Percentiles rank a stretch among this genome's conserved stretches.
Conservation (phyloP, 306 rosid genomes). For the Albizia julibrissin region DNA sequence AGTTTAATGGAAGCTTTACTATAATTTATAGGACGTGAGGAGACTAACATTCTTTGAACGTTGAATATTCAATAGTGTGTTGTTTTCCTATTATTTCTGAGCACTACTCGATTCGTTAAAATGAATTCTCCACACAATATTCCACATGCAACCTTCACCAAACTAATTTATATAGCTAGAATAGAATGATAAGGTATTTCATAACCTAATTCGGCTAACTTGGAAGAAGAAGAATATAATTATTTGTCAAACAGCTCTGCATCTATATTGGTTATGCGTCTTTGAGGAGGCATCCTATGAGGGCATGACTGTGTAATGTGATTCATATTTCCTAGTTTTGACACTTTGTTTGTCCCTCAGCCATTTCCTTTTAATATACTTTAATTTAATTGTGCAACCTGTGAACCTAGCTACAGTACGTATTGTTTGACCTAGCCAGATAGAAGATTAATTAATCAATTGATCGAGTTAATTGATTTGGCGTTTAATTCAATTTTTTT, state of each 20-base stretch:
- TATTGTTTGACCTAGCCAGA: slow-evolving; percentile 3
- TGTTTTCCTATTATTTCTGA: neutral
- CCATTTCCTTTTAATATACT: neutral
- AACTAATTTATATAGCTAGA: neutral
- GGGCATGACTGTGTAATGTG: neutral
- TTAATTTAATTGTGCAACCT: neutral
- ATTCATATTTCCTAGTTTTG: neutral
- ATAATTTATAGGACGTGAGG: neutral
- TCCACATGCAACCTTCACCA: neutral
- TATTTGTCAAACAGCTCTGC: neutral
- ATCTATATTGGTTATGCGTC: neutral
- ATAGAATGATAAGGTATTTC: neutral
- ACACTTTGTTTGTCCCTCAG: slow-evolving; percentile 17
- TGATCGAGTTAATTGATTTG: neutral
- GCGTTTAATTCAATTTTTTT: neutral
- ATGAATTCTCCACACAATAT: neutral
- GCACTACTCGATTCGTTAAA: neutral
- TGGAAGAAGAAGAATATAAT: neutral
- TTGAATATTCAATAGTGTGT: neutral
- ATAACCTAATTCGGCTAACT: neutral
- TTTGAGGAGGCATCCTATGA: neutral
- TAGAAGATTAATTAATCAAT: neutral
- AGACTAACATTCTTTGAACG: neutral
- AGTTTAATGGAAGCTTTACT: neutral
- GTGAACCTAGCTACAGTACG: neutral